Base-by-base conservation (phyloP, 495 filamentous ascomycete genomes). In the Aspergillus carlsbadensis region DNA sequence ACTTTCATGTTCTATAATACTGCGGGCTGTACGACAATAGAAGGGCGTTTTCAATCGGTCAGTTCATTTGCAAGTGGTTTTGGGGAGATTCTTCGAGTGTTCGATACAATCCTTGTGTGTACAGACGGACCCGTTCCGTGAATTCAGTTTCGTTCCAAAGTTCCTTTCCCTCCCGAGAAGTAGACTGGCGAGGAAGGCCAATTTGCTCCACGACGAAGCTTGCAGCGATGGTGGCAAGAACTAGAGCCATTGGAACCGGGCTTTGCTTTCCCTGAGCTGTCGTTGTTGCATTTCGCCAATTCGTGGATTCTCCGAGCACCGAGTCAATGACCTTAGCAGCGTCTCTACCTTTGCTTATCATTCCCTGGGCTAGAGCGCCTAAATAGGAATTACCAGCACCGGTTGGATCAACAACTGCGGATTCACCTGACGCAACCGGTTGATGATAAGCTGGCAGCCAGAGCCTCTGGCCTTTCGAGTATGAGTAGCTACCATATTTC, bases 361-460 rank as follows among this genome's bases (percentile, higher is more conserved):
- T 70, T 1, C 87, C 91, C 20, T 93, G 84, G 0, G 85, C 80
- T n/a, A 96, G 65, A 5, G 82, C 94, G 7, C 94, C 94, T 0
- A 98, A 78, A 64, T 96, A 98, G 0, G 87, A 86, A 68, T 98
- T 98, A 0, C 94, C 94, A 18, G 92, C 94, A n/a, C 94, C 94
- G 0, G 94, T 98, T 0, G 93, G 92, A 70, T 98, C 94, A 14
- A 95, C 74, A 7, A 98, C 90, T 48, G 78, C 80, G 7, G 68
- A 62, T 54, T 71, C 43, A 45, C 45, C 67, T 5, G 65, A 63
- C 5, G 63, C 50, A 17, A 49, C 60, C 44, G 74, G 70, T 52
- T 75, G 69, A 59, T 86, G 80, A 66, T 82, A 84, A 11, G 84
- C 82, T n/a, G 83, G 83, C 37, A 86, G 66, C 78, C 70, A 69